phyloP scores from a whole-genome alignment of 2,329 filamentous ascomycete genomes.

The Zasmidium citrigriseum region DNA sequence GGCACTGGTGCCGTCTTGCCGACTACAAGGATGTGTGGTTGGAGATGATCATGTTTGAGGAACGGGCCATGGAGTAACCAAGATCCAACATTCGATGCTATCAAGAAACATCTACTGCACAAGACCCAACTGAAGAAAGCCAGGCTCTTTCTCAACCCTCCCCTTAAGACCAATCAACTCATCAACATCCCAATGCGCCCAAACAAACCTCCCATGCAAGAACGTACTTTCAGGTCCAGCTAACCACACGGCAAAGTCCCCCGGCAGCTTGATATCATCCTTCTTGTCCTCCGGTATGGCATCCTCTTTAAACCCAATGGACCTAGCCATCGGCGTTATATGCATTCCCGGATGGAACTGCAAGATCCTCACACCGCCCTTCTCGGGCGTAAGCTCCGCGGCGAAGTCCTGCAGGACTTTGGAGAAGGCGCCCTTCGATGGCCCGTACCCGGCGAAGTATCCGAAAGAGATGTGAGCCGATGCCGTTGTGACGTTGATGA shows the following conservation, averaged over 20 bases:
- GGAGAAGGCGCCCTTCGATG: constrained; percentile 17
- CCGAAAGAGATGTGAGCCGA: constrained; percentile 35
- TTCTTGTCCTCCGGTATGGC: constrained; percentile 2
- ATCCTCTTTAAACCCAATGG: constrained; percentile 1
- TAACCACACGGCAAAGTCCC: constrained; percentile 40
- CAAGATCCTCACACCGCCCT: constrained; percentile 7
- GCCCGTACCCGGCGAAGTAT: constrained; percentile 10
- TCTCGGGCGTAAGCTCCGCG: neutral
- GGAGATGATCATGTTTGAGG: neutral
- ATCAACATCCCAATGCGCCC: constrained; percentile 28
- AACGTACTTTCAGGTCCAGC: constrained; percentile 41
- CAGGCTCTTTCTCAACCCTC: constrained; percentile 15
- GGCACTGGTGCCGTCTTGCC: too few species aligned
- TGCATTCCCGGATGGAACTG: constrained; percentile 17
- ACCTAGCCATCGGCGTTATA: constrained; percentile 5
- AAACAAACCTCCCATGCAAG: constrained; percentile 38
- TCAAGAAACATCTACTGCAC: too few species aligned
- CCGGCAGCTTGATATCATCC: constrained; percentile 27
- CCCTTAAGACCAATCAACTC: constrained; percentile 21
- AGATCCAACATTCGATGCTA: too few species aligned
- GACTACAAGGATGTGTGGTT: neutral
- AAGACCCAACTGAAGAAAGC: constrained; percentile 24
- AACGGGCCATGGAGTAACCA: neutral
- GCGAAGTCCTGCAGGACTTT: constrained; percentile 10
- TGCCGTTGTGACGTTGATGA: constrained; percentile 40